These are phyloP conservation scores for Gynochthodes officinalis DNA, from an alignment of 257 asterid genomes.

Conservation along the genomic window DNA sequence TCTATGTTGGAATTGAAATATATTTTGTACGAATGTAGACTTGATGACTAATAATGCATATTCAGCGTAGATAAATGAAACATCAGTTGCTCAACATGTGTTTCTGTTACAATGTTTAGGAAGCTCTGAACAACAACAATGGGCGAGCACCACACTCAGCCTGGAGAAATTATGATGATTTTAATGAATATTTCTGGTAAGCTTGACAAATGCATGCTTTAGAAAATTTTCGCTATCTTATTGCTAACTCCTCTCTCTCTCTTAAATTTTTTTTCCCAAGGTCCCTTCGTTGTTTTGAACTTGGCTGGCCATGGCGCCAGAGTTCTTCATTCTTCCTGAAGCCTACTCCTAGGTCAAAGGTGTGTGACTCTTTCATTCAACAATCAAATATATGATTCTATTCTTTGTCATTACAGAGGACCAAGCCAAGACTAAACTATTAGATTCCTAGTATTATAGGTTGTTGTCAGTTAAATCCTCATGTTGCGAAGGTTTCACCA, in stretches of 20 bases:
- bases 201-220: slow-evolving; percentile 15
- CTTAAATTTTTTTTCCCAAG: slow-evolving; percentile 24
- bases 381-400: neutral
- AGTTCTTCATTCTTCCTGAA: slow-evolving; percentile 61
- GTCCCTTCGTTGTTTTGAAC: slow-evolving; percentile 91
- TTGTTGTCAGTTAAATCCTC: neutral
- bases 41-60: neutral
- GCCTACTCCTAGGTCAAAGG: slow-evolving; percentile 90
- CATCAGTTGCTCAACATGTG: slow-evolving; percentile 6
- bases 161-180: slow-evolving; percentile 98
- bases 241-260: neutral
- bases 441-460: neutral
- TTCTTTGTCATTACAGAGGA: neutral
- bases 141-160: slow-evolving; percentile 98
- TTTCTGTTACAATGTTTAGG: slow-evolving; percentile 45
- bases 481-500: neutral
- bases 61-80: neutral
- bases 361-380: slow-evolving; percentile 5
- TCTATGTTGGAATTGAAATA: neutral
- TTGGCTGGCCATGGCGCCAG: slow-evolving; percentile 95
- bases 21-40: neutral
- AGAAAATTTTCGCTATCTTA: neutral
- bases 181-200: slow-evolving; percentile 95
- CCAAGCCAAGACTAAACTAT: neutral
- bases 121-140: slow-evolving; percentile 84